These are phyloP conservation scores for Macrotyloma uniflorum DNA, from an alignment of 306 rosid genomes.

Conservation along the genomic window DNA sequence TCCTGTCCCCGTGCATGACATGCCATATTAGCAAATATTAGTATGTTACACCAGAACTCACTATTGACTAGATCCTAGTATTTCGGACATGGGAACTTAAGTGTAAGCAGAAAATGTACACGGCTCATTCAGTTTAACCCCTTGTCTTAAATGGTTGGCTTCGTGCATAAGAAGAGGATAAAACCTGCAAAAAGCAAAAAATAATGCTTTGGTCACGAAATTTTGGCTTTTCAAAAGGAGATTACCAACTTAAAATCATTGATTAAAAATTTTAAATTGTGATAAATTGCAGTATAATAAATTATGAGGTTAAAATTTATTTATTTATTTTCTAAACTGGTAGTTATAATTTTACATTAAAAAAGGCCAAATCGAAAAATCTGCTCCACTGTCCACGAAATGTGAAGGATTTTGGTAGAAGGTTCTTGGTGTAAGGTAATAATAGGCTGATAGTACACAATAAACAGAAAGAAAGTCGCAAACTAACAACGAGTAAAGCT, in stretches of 20 bases:
- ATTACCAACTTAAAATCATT: not conserved
- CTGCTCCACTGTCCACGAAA: not conserved
- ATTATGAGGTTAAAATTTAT: not conserved
- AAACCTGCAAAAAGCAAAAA: conserved; percentile 56
- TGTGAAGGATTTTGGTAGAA: not conserved
- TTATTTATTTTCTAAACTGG: not conserved
- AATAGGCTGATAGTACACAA: not conserved
- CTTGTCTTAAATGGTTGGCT: conserved; percentile 55
- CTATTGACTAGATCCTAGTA: not conserved
- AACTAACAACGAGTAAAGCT: not conserved
- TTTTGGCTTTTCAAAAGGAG: not conserved
- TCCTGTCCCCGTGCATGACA: not conserved
- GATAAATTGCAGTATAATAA: not conserved
- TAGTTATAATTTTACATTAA: not conserved
- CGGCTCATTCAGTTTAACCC: conserved; percentile 39
- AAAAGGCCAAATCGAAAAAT: not conserved
- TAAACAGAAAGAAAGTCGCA: not conserved
- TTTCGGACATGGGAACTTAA: not conserved
- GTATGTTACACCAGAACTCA: too few species aligned
- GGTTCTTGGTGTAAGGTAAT: conserved; percentile 5
- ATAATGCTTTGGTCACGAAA: conserved; percentile 7
- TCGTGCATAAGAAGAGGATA: conserved; percentile 68
- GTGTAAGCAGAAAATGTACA: not conserved
- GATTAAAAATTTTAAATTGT: not conserved
- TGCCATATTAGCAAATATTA: not conserved